phyloP scores from a whole-genome alignment of 345 rosid species.

The Clausena lansium region DNA sequence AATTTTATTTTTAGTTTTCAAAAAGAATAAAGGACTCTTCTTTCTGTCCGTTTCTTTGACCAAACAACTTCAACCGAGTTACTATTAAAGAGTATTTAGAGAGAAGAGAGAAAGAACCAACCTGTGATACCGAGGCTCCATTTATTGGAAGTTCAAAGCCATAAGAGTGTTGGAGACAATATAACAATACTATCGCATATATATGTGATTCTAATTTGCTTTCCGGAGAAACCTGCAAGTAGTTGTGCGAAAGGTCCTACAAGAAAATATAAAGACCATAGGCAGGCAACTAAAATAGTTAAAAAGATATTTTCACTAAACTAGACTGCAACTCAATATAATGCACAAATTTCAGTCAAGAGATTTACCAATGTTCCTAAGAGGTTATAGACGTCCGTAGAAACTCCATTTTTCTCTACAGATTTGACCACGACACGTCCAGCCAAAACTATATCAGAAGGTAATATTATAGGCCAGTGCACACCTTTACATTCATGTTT shows the following conservation, averaged over 20 bases:
- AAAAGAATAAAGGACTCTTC: not conserved
- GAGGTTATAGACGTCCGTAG: slow-evolving; percentile 30
- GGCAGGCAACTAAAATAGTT: slow-evolving; percentile 18
- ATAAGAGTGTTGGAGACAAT: slow-evolving; percentile 53
- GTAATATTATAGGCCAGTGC: slow-evolving; percentile 75
- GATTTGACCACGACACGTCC: slow-evolving; percentile 64
- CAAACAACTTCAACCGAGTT: not conserved
- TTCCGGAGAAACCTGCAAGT: slow-evolving; percentile 53
- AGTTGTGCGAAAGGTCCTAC: slow-evolving; percentile 66
- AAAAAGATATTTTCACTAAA: not conserved
- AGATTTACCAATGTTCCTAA: slow-evolving; percentile 44
- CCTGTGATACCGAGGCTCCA: slow-evolving; percentile 59
- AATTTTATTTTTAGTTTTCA: not conserved
- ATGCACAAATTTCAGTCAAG: not conserved
- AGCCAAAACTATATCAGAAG: slow-evolving; percentile 72
- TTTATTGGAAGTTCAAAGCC: slow-evolving; percentile 50
- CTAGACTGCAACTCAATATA: slow-evolving; percentile 2
- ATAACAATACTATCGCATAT: slow-evolving; percentile 60
- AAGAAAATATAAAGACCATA: slow-evolving; percentile 14
- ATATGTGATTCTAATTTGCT: slow-evolving; percentile 72
- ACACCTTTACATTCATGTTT: slow-evolving; percentile 77
- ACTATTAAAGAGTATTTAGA: not conserved
- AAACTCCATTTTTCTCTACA: slow-evolving; percentile 35
- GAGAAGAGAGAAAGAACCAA: slow-evolving; percentile 26
- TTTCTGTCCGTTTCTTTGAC: not conserved